Evolutionary conservation across 108 stramenopile genomes (phyloP), one percentile per base, ranked within the genome.

Genomic region (Nitzschia inconspicua): DNA sequence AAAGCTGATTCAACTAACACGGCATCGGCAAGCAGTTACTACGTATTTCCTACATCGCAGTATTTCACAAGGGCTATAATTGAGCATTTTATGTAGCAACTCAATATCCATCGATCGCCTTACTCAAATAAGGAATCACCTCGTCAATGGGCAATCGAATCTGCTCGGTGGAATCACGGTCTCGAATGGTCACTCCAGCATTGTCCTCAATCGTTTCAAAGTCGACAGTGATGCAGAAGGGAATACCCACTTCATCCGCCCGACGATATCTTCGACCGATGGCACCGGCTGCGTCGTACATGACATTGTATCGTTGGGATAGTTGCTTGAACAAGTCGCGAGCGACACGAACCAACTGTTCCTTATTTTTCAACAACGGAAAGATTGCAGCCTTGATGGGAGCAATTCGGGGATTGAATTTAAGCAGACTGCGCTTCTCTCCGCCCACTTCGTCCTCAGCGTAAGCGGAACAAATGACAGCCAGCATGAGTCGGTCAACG

Each of bases 181-280:
- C 94, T 27, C 98, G 78, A 20, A 99, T 77, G 1, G 98, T 99
- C 11, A 99, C 97, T 8, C 70, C 78, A 54, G 80, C 86, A 65
- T 97, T 92, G 14, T 82, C 66, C 63, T 97, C 94, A 53, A 97
- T 76, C 10, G 96, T 94, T 51, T 98, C 96, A 70, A 96, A 97
- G 59, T 99, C 98, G 11, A 99, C 86, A 2, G 98, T 99, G 27
- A 98, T 82, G 66, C 96, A 97, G 63, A 89, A 95, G 6, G 98
- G 98, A 8, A 95, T 95, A 32, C 98, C 98, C 18, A 94, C 75
- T 66, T 97, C 93, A 72, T 97, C 96, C 22, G 86, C 82, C 27
- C 96, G 75, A 25, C 95, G 87, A 65, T 95, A 98, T 23, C 93
- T 66, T 59, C 91, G 75, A 46, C 98, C 98, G 69, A 99, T 96